Conservation (phyloP, 1,139 yeast genomes). For the Meyerozyma guilliermondii region DNA sequence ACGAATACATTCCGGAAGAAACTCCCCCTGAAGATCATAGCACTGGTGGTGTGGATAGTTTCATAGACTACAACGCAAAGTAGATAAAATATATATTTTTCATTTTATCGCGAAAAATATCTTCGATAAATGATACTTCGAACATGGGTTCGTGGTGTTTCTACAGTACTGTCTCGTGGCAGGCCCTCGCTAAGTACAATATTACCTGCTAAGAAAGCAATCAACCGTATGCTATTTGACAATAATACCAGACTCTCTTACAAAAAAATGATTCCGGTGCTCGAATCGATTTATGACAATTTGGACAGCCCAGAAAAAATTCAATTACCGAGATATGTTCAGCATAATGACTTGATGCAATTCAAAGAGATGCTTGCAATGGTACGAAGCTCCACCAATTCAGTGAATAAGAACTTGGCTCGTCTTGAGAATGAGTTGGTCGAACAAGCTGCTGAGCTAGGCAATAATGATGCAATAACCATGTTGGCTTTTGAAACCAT, state of each 20-base stretch:
- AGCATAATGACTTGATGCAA: conserved; percentile 56
- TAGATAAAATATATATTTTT: conserved; percentile 7
- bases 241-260: conserved; percentile 54
- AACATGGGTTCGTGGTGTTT: background rate
- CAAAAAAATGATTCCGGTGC: conserved; percentile 48
- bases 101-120: conserved; percentile 1
- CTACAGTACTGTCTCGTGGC: background rate
- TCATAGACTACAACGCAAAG: conserved; percentile 22
- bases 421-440: conserved; percentile 65
- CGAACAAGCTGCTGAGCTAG: conserved; percentile 79
- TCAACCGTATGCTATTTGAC: conserved; percentile 61
- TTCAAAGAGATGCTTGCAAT: conserved; percentile 65
- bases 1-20: conserved; percentile 4
- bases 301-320: conserved; percentile 33
- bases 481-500: conserved; percentile 63
- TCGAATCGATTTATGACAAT: conserved; percentile 44
- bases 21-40: conserved; percentile 6
- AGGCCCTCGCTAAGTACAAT: conserved; percentile 45
- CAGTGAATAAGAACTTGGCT: conserved; percentile 50
- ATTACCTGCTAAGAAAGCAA: conserved; percentile 53
- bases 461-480: conserved; percentile 76
- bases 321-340: conserved; percentile 39
- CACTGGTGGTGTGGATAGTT: conserved; percentile 19
- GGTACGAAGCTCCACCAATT: conserved; percentile 55
- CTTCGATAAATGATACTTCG: conserved; percentile 2